phyloP scores from a whole-genome alignment of 768 basidiomycete species.

The Mycena floridula region DNA sequence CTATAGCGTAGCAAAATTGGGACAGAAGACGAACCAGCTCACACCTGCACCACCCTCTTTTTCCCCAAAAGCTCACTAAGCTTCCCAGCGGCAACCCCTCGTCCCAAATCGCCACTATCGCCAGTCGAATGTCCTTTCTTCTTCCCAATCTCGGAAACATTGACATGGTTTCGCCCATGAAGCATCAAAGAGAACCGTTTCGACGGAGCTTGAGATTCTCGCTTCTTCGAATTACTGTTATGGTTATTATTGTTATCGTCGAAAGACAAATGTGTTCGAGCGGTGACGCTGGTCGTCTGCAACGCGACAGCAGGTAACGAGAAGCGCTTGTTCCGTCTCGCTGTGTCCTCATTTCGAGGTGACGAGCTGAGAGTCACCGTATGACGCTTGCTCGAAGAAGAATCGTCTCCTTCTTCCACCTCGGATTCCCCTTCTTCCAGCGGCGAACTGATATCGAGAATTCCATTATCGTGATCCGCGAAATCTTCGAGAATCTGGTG shows the following conservation, averaged over 20 bases:
- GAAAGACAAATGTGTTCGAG: conserved; percentile 45
- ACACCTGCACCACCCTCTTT: too few species aligned
- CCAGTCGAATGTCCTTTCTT: conserved; percentile 7
- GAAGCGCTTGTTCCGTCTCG: conserved; percentile 59
- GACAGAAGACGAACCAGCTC: too few species aligned
- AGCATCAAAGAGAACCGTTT: conserved; percentile 60
- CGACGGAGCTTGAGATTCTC: conserved; percentile 14
- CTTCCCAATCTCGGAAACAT: too few species aligned
- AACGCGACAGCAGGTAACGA: conserved; percentile 74
- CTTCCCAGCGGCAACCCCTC: conserved; percentile 46
- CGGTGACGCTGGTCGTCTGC: conserved; percentile 66
- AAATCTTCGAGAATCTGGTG: conserved; percentile 66
- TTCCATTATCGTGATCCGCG: conserved; percentile 20
- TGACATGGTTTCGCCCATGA: conserved; percentile 20
- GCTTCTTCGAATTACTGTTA: neutral
- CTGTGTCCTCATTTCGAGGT: conserved; percentile 50
- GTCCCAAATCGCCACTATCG: conserved; percentile 21
- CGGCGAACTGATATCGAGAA: neutral
- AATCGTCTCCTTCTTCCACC: conserved; percentile 4
- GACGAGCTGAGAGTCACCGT: conserved; percentile 1
- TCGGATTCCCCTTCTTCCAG: conserved; percentile 8
- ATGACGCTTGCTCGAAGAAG: conserved; percentile 2
- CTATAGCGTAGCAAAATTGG: too few species aligned
- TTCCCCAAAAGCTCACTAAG: conserved; percentile 48
- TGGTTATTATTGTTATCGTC: neutral